A percentile compares a stretch with the other conserved stretches of the same genome.
Conservation (phyloP, 495 filamentous ascomycete genomes). For the Lophium mytilinum region DNA sequence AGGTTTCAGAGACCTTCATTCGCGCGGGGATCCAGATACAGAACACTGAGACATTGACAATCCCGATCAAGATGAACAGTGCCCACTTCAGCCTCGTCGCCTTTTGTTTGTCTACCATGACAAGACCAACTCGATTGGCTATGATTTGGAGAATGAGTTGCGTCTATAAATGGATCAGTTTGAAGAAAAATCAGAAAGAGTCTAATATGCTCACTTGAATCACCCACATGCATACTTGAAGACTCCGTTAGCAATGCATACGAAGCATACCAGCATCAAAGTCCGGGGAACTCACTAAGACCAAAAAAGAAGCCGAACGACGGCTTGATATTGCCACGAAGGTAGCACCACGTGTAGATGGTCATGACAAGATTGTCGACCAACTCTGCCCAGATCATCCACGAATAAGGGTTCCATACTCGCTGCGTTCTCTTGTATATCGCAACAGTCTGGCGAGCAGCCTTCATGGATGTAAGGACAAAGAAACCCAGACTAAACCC, state of each 20-base stretch:
- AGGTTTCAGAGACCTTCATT: not conserved
- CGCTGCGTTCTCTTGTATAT: conserved; percentile 1
- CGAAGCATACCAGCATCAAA: too few relatives aligned
- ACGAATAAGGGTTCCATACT: not conserved
- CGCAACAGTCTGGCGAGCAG: not conserved
- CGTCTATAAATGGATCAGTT: too few relatives aligned
- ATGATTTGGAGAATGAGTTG: not conserved
- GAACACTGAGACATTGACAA: conserved; percentile 15
- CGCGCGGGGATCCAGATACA: conserved; percentile 7
- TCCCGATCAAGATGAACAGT: not conserved
- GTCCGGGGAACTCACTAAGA: too few relatives aligned
- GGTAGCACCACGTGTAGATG: too few relatives aligned
- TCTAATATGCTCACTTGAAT: too few relatives aligned
- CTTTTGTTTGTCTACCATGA: conserved; percentile 10
- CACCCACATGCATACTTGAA: too few relatives aligned
- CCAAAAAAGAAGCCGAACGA: not conserved
- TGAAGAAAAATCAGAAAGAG: too few relatives aligned
- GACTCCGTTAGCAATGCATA: too few relatives aligned
- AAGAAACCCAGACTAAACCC: not conserved
- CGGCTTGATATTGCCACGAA: too few relatives aligned
- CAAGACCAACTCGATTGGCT: conserved; percentile 8
- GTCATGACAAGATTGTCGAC: too few relatives aligned
- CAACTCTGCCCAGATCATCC: not conserved
- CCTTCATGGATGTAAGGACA: not conserved
- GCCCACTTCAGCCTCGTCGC: not conserved